Evolutionary conservation across 805 yeast species (phyloP).

Genomic region (Brettanomyces bruxellensis): DNA sequence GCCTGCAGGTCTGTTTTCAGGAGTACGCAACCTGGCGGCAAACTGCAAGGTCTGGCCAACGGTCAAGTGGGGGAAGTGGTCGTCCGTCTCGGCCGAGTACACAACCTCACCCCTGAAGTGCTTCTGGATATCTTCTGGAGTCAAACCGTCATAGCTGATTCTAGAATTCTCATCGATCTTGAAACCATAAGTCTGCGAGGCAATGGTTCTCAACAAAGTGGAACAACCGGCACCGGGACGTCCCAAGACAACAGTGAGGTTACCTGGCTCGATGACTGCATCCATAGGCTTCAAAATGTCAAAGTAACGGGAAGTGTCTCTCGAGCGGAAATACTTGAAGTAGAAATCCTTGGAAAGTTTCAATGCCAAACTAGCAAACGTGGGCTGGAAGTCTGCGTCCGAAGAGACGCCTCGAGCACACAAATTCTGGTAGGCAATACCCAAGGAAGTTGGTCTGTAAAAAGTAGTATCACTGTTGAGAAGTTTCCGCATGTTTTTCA

Average conservation of each 20-base stretch:
- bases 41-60: slow-evolving; percentile 59
- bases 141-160: slow-evolving; percentile 47
- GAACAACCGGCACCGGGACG: slow-evolving; percentile 82
- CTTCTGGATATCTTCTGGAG: slow-evolving; percentile 37
- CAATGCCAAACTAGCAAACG: slow-evolving; percentile 36
- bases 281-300: slow-evolving; percentile 60
- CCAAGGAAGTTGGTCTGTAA: slow-evolving; percentile 52
- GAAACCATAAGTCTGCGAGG: slow-evolving; percentile 54
- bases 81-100: slow-evolving; percentile 60
- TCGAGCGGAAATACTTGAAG: slow-evolving; percentile 16
- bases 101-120: slow-evolving; percentile 62
- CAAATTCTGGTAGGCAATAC: slow-evolving; percentile 49
- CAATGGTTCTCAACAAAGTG: slow-evolving; percentile 51
- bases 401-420: slow-evolving; percentile 58
- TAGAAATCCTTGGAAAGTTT: slow-evolving; percentile 26
- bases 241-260: slow-evolving; percentile 62
- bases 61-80: slow-evolving; percentile 59
- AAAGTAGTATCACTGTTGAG: slow-evolving; percentile 48
- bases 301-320: slow-evolving; percentile 28
- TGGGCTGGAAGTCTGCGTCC: slow-evolving; percentile 59
- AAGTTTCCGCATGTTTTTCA: slow-evolving; percentile 50
- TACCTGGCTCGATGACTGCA: slow-evolving; percentile 53
- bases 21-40: slow-evolving; percentile 55
- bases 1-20: slow-evolving; percentile 52
- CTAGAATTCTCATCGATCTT: slow-evolving; percentile 35